Conservation (phyloP, 257 asterid species). For the Thymus quinquecostatus region DNA sequence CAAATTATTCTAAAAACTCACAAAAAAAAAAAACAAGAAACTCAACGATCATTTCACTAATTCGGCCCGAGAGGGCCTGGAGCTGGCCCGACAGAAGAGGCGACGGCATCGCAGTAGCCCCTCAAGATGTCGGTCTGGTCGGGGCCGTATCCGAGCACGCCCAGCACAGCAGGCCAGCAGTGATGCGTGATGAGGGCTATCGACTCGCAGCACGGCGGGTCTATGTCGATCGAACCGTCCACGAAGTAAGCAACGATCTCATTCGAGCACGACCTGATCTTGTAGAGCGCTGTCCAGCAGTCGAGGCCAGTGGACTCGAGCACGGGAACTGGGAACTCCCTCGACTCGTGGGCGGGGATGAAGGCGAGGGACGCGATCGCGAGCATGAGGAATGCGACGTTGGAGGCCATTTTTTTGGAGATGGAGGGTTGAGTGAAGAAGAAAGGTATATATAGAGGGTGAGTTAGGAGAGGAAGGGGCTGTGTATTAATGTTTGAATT, state of each 20-base stretch:
- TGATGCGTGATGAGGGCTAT: constrained; percentile 44
- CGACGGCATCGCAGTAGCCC: constrained; percentile 51
- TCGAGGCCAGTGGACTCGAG: constrained; percentile 29
- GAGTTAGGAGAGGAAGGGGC: neutral
- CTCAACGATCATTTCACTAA: neutral
- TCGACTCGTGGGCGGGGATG: neutral
- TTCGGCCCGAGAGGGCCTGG: constrained; percentile 26
- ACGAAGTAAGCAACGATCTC: constrained; percentile 46
- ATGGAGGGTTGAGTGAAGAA: neutral
- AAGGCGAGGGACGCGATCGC: neutral
- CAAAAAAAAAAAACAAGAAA: no score
- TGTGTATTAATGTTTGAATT: neutral
- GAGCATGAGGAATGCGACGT: neutral
- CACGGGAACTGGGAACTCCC: neutral
- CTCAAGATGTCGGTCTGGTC: constrained; percentile 41
- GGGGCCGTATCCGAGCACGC: constrained; percentile 43
- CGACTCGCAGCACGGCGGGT: constrained; percentile 46
- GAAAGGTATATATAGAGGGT: neutral
- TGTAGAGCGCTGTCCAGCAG: constrained; percentile 44
- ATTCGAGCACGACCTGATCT: constrained; percentile 48
- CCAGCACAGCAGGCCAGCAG: constrained; percentile 53
- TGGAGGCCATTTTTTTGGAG: neutral
- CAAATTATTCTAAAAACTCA: neutral
- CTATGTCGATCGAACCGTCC: constrained; percentile 33
- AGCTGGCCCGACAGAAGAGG: constrained; percentile 25